Evolutionary conservation across 1,284 basidiomycete genomes (phyloP).

Genomic region (Cyathus pygmaeus): DNA sequence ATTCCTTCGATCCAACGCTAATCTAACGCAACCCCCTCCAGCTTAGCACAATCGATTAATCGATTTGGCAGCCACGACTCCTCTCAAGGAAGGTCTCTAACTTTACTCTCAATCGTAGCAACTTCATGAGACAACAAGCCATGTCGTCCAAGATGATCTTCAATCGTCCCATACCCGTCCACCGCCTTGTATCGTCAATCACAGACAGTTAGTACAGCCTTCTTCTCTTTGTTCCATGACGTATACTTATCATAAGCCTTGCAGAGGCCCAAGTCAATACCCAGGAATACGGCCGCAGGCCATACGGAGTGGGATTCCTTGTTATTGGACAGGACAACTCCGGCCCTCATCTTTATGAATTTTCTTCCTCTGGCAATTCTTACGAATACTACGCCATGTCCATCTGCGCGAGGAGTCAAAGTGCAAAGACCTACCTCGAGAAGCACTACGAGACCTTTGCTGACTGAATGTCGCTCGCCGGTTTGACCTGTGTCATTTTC

Average conservation of each 20-base stretch:
- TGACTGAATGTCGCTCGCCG: conserved; percentile 85
- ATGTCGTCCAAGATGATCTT: conserved; percentile 96
- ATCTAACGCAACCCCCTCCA: too few relatives aligned
- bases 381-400: conserved; percentile 99
- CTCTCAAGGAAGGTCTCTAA: too few relatives aligned
- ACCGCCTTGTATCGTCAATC: conserved; percentile 91
- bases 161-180: conserved; percentile 94
- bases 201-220: conserved; percentile 82
- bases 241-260: conserved; percentile 7
- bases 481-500: conserved; percentile 28
- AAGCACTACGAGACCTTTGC: conserved; percentile 90
- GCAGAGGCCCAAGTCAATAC: conserved; percentile 98
- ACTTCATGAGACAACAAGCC: conserved; percentile 99
- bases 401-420: conserved; percentile 97
- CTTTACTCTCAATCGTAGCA: conserved; percentile 60
- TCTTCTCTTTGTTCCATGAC: too few relatives aligned
- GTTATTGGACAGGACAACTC: conserved; percentile 95
- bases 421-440: conserved; percentile 98
- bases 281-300: conserved; percentile 96
- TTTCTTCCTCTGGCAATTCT: conserved; percentile 96
- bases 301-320: conserved; percentile 98
- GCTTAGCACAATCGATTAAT: too few relatives aligned
- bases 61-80: too few relatives aligned
- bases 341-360: conserved; percentile 98
- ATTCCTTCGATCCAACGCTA: too few relatives aligned